Conservation (phyloP, 75 land plant species). For the Sequoia sempervirens region DNA sequence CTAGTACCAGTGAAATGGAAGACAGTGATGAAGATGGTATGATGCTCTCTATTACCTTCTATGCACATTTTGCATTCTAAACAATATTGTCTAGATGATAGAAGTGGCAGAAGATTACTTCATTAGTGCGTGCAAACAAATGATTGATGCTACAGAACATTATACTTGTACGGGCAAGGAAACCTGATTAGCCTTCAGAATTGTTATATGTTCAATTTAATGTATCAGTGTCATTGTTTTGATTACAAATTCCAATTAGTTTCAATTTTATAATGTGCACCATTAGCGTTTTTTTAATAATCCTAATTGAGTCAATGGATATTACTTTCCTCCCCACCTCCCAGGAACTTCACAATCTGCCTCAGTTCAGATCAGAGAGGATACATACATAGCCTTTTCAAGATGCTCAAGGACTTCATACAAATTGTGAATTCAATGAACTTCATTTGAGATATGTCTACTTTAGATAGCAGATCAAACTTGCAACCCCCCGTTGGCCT, state of each 20-base stretch:
- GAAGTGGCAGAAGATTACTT: neutral
- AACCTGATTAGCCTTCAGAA: neutral
- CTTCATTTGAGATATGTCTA: no score
- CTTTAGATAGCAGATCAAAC: no score
- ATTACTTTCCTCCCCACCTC: no score
- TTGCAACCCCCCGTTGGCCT: no score
- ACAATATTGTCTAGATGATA: neutral
- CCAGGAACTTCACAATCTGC: no score
- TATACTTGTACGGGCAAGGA: neutral
- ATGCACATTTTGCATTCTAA: neutral
- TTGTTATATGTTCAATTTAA: neutral
- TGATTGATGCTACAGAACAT: neutral
- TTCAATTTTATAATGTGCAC: neutral
- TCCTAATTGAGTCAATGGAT: neutral
- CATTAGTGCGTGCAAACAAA: neutral
- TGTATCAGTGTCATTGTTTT: neutral
- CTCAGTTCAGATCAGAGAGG: no score
- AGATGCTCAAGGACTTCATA: no score
- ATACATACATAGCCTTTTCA: no score
- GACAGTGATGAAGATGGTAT: conserved; percentile 38
- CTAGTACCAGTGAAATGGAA: conserved; percentile 8
- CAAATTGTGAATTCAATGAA: no score
- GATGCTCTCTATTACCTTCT: neutral
- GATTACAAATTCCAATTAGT: neutral
- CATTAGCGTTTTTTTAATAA: neutral